Evolutionary conservation across 2,329 filamentous ascomycete genomes (phyloP), one percentile per base, ranked within the genome.

Genomic region (Aphanocladium album): DNA sequence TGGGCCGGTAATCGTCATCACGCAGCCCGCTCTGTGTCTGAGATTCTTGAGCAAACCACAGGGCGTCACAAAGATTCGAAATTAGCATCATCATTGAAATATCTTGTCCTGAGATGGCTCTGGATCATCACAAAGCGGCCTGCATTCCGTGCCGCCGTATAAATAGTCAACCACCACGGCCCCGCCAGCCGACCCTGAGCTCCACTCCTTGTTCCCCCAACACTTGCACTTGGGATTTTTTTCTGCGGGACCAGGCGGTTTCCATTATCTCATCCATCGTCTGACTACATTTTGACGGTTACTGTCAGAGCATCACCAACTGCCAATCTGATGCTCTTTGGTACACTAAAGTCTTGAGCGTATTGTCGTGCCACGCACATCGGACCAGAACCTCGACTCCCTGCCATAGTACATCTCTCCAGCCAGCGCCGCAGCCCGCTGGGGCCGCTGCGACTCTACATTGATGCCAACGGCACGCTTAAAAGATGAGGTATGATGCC

Each of bases 401-500:
- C 6, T 9, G 37, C 6, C 46, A 33, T 27, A 30, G 41, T 33
- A 30, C n/a, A 2, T n/a, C 17, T 37, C 2, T 7, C 16, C 46
- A 11, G 11, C 17, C n/a, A 21, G 17, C 23, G 35, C 33, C 23
- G 56, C 46, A 41, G 56, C 56, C 56, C 46, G 27, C 25, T 6
- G 9, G 46, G 46, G 47, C 46, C 46, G 37, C 27, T 43, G 46
- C 56, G 56, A 33, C 35, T 37, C 35, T 17, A 41, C n/a, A 41
- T 79, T 77, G 69, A 78, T 79, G 77, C 77, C 77, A 68, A 68
- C 68, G 66, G 72, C 74, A 67, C 81, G 75, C 72, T 80, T 85
- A 75, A 83, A 84, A 69, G 80, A 85, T 83, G 83, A 85, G 79
- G 80, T 81, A 74, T 62, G 74, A 50, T 14, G 16, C 27, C 50